These are phyloP conservation scores for Globisporangium spinosum DNA, from an alignment of 352 stramenopile genomes.

Conservation along the genomic window DNA sequence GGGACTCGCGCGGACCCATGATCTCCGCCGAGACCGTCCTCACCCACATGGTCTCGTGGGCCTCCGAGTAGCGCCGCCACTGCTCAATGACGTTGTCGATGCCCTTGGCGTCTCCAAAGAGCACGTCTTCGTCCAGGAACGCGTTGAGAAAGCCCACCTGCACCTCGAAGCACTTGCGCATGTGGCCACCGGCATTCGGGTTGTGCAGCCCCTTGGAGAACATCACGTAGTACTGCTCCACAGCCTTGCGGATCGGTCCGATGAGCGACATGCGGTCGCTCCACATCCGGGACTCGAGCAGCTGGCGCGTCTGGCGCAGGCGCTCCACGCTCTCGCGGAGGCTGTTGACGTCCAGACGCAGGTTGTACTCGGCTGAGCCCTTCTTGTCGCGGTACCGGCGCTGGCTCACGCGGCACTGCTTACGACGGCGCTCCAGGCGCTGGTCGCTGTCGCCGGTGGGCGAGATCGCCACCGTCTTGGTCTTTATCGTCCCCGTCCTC, in stretches of 20 bases:
- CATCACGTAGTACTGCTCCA: slow-evolving; percentile 63
- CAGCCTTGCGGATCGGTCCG: slow-evolving; percentile 42
- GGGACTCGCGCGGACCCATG: slow-evolving; percentile 38
- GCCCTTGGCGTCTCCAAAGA: slow-evolving; percentile 35
- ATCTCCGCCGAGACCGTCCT: slow-evolving; percentile 33
- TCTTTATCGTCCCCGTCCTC: background rate
- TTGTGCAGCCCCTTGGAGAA: slow-evolving; percentile 56
- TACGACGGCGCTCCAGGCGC: slow-evolving; percentile 39
- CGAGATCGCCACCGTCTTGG: slow-evolving; percentile 1
- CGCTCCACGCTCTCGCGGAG: slow-evolving; percentile 57
- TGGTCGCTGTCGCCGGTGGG: slow-evolving; percentile 15
- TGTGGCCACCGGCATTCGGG: slow-evolving; percentile 29
- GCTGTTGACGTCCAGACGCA: slow-evolving; percentile 60
- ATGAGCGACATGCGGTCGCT: slow-evolving; percentile 32
- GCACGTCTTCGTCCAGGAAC: slow-evolving; percentile 47
- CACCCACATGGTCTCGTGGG: slow-evolving; percentile 44
- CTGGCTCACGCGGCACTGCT: slow-evolving; percentile 67
- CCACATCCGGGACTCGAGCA: slow-evolving; percentile 48
- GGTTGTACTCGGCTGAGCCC: slow-evolving; percentile 59
- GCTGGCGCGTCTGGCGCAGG: slow-evolving; percentile 31
- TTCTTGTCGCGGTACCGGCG: slow-evolving; percentile 69
- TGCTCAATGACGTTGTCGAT: slow-evolving; percentile 47
- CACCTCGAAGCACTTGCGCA: slow-evolving; percentile 45
- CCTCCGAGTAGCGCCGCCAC: slow-evolving; percentile 56
- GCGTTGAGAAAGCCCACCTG: slow-evolving; percentile 45